Evolutionary conservation across 768 basidiomycete genomes (phyloP).

Genomic region (Leccinum incarnatum): DNA sequence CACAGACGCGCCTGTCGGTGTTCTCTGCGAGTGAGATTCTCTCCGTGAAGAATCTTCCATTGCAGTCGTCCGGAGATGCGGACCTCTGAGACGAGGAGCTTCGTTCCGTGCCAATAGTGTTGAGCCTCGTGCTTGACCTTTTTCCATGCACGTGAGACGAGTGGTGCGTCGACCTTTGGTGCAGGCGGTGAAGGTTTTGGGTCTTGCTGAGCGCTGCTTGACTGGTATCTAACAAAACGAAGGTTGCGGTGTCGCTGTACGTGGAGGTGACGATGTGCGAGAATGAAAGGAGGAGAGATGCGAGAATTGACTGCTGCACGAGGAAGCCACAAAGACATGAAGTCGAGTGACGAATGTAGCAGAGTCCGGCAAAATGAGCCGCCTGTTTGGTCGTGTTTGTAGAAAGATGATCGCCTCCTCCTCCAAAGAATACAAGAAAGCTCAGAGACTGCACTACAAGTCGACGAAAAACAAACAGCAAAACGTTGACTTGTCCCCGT

Average conservation of each 20-base stretch:
- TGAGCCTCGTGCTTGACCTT: slow-evolving; percentile 93
- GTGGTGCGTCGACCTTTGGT: slow-evolving; percentile 43
- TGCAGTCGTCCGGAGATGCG: slow-evolving; percentile 85
- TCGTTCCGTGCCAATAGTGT: slow-evolving; percentile 97
- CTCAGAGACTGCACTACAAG: slow-evolving; percentile 56
- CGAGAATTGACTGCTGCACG: slow-evolving; percentile 44
- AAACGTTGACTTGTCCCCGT: slow-evolving; percentile 66
- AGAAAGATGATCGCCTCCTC: slow-evolving; percentile 18
- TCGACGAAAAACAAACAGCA: slow-evolving; percentile 54
- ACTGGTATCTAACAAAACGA: slow-evolving; percentile 13
- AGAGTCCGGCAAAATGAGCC: slow-evolving; percentile 3
- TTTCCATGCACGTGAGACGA: slow-evolving; percentile 75
- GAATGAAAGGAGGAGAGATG: slow-evolving; percentile 13
- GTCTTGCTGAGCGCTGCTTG: slow-evolving; percentile 29
- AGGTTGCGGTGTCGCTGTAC: neutral
- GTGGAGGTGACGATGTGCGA: slow-evolving; percentile 29
- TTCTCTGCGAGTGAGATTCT: slow-evolving; percentile 87
- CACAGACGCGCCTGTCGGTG: slow-evolving; percentile 70
- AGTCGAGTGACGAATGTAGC: neutral
- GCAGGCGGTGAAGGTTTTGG: slow-evolving; percentile 49
- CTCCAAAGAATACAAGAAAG: slow-evolving; percentile 37
- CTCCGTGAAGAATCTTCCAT: slow-evolving; percentile 91
- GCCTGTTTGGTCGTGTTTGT: slow-evolving; percentile 30
- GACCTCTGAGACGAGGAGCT: slow-evolving; percentile 91
- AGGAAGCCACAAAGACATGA: slow-evolving; percentile 79